Conservation (phyloP, 768 basidiomycete genomes). For the Suillus ampliporus region DNA sequence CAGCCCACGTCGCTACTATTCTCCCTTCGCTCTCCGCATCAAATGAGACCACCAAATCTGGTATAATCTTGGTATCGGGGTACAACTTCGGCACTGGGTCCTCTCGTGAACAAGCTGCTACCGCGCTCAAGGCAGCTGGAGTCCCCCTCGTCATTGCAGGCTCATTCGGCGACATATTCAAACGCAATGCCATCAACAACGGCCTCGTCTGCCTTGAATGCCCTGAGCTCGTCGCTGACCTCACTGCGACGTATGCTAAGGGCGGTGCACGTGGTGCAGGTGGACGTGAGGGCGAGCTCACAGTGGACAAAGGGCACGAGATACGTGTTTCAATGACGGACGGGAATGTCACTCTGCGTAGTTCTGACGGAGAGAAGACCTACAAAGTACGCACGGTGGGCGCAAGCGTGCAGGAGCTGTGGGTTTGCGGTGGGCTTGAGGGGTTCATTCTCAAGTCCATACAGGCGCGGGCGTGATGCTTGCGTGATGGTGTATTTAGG, state of each 20-base stretch:
- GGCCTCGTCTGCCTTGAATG: constrained; percentile 94
- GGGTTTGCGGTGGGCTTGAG: constrained; percentile 94
- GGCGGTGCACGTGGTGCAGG: constrained; percentile 80
- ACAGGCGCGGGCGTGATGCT: constrained; percentile 36
- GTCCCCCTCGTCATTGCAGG: constrained; percentile 95
- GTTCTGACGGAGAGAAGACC: constrained; percentile 49
- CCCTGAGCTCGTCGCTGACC: constrained; percentile 84
- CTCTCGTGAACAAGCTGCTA: constrained; percentile 97
- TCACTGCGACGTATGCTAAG: constrained; percentile 77
- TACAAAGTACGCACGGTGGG: constrained; percentile 83
- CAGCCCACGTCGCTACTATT: constrained; percentile 65
- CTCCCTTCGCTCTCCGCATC: constrained; percentile 19
- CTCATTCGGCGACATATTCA: constrained; percentile 99
- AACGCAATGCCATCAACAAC: constrained; percentile 99
- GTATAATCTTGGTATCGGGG: constrained; percentile 86
- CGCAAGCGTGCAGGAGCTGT: constrained; percentile 94
- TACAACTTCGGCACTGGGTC: constrained; percentile 99
- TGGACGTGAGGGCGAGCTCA: constrained; percentile 81
- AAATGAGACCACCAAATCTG: constrained; percentile 48
- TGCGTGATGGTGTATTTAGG: constrained; percentile 13
- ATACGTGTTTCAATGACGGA: constrained; percentile 71
- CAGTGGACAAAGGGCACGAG: constrained; percentile 72
- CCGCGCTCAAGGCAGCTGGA: constrained; percentile 93
- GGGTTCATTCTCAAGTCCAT: constrained; percentile 86
- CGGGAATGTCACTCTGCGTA: constrained; percentile 67